These are phyloP conservation scores for Populus alba DNA, from an alignment of 345 rosid species.

Conservation along the genomic window DNA sequence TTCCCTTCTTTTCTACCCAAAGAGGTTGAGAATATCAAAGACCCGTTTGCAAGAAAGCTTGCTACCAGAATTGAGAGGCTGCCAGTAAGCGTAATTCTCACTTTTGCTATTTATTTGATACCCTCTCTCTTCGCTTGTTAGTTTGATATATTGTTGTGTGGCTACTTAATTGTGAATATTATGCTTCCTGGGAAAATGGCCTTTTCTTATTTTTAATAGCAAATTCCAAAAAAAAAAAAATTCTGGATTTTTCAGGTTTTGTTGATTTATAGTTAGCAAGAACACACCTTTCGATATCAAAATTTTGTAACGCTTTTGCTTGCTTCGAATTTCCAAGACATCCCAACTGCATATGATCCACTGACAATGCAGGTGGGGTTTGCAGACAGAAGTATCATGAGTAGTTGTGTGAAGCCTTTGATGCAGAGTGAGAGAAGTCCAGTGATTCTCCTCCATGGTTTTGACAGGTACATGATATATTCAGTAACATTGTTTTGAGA, in stretches of 20 bases:
- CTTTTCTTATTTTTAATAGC: too few relatives aligned
- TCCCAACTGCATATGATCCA: not conserved
- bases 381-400: slow-evolving; percentile 52
- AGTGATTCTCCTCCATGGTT: slow-evolving; percentile 85
- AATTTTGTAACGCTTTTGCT: not conserved
- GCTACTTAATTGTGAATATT: too few relatives aligned
- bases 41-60: slow-evolving; percentile 50
- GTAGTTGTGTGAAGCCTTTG: slow-evolving; percentile 77
- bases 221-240: too few relatives aligned
- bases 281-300: too few relatives aligned
- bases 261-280: too few relatives aligned
- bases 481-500: not conserved
- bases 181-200: too few relatives aligned
- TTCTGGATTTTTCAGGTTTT: too few relatives aligned
- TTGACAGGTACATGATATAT: slow-evolving; percentile 59
- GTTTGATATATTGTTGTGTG: too few relatives aligned
- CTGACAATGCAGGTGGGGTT: slow-evolving; percentile 51
- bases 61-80: slow-evolving; percentile 61
- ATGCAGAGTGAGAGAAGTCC: slow-evolving; percentile 47
- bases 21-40: slow-evolving; percentile 52
- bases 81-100: slow-evolving; percentile 37
- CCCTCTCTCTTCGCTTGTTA: not conserved
- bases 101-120: not conserved
- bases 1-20: slow-evolving; percentile 65
- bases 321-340: not conserved